Base-by-base conservation (phyloP, 1,139 yeast species). In the Kazachstania sp. region DNA sequence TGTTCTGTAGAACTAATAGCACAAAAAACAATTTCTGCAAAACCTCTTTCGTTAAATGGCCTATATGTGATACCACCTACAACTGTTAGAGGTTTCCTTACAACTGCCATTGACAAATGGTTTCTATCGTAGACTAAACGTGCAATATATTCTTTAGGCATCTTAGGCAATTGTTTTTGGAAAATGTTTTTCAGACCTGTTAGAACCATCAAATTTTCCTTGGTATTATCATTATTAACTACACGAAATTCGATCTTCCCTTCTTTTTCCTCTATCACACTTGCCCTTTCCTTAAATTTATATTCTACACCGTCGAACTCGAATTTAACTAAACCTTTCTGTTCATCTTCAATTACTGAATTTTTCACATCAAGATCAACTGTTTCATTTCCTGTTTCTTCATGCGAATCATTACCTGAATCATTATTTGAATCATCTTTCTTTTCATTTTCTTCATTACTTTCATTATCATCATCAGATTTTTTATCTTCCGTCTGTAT, bases 21-120 rank as follows among this genome's bases (percentile, higher is more conserved):
- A 75, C 97, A 92, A 61, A 92, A 92, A 23, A 94, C 99, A 70
- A 92, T 92, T 67, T 92, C 99, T 1, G 98, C 99, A 73, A 92
- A 94, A 58, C 79, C 83, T 51, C 96, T 77, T 48, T 81, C 79
- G 60, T 87, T 86, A 67, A 92, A 92, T 2, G 99, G 98, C 49
- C 97, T 74, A 63, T 86, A 90, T 0, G 99, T 94, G 46, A 92
- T 90, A 2, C 99, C 99, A 37, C 99, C 99, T 2, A 92, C 97
- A 30, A 92, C 98, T 0, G 95, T 86, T 55, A 92, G 68, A 12
- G 97, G 97, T 57, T 86, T 86, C 51, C 95, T 74, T 18, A 92
- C 92, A 46, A 94, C 95, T 0, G 98, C 98, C 78, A 92, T 87
- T 0, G 97, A 88, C 41, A 94, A 71, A 69, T 92, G 99, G 37